These are phyloP conservation scores for Amanita fuliginea DNA, from an alignment of 768 basidiomycete genomes.

Conservation along the genomic window DNA sequence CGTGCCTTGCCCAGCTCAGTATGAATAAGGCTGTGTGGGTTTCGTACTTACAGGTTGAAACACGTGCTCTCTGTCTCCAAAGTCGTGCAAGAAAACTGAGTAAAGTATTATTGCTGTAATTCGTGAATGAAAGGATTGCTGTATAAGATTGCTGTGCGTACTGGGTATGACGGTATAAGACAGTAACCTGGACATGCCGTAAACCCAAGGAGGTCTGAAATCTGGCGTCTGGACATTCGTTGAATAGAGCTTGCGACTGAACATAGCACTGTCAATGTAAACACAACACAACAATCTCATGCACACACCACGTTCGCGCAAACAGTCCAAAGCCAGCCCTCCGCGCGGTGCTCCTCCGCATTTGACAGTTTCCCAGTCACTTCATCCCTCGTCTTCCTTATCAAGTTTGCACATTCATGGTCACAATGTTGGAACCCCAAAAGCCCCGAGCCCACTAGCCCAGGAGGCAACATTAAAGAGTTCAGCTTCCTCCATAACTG, in stretches of 20 bases:
- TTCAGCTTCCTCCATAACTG: conserved; percentile 61
- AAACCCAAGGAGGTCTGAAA: conserved; percentile 54
- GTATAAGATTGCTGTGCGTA: conserved; percentile 11
- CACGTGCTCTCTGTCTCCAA: conserved; percentile 61
- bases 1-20: conserved; percentile 28
- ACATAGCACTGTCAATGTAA: background rate
- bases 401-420: conserved; percentile 48
- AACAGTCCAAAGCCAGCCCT: conserved; percentile 2
- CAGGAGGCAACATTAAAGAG: conserved; percentile 31
- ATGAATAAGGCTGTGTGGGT: background rate
- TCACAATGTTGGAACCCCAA: conserved; percentile 25
- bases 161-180: conserved; percentile 48
- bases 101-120: conserved; percentile 41
- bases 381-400: conserved; percentile 44
- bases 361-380: conserved; percentile 36
- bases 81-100: conserved; percentile 52
- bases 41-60: conserved; percentile 45
- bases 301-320: conserved; percentile 5
- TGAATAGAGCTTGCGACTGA: background rate
- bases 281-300: background rate
- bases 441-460: conserved; percentile 18
- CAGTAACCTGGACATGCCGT: conserved; percentile 36
- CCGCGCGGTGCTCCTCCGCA: conserved; percentile 26
- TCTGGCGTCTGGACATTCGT: conserved; percentile 20
- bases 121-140: background rate